Evolutionary conservation across 495 filamentous ascomycete genomes (phyloP), one percentile per base, ranked within the genome.

Genomic region (Aspergillus leporis): DNA sequence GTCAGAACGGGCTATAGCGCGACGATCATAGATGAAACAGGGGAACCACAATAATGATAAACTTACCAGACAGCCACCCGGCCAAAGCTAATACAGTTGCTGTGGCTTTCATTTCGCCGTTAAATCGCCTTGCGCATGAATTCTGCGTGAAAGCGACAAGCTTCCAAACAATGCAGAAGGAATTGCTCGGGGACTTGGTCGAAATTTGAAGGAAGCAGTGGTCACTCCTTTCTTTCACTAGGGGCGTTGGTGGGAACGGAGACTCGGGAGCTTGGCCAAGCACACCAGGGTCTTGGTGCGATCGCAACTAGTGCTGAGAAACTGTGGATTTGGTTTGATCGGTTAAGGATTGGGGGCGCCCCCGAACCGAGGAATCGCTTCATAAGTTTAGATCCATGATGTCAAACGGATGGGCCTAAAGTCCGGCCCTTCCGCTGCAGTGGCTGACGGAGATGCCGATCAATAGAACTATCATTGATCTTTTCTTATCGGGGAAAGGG

Each of bases 31-130:
- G 18, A 4, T 40, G 13, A n/a, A 41, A 41, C 10, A 18, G 21
- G 23, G 31, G 49, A 41, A 53, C 34, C 3, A 47, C 3, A 46
- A 28, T 1, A 36, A 28, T 16, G 41, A 23, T 23, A 50, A 41
- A 64, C 70, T 50, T 61, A 77, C 74, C 66, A 28, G 71, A 69
- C 58, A 75, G 60, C 30, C 66, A 46, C 34, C 67, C 63, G 16
- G 59, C 67, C 61, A 77, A 56, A 49, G 68, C 66, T 51, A 70
- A 56, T 53, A 59, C 58, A 34, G 58, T 64, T 40, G 63, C 53
- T 55, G 58, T 56, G 12, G 58, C 40, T 57, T 72, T 70, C 73
- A 76, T 63, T 14, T 48, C 54, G 55, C 55, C 6, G 30, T 31
- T 0, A n/a, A 30, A n/a, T 46, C 9, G 21, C 7, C 23, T 19